These are phyloP conservation scores for Pleurozium schreberi DNA, from an alignment of 225 moss, liverwort and hornwort species.

Conservation along the genomic window DNA sequence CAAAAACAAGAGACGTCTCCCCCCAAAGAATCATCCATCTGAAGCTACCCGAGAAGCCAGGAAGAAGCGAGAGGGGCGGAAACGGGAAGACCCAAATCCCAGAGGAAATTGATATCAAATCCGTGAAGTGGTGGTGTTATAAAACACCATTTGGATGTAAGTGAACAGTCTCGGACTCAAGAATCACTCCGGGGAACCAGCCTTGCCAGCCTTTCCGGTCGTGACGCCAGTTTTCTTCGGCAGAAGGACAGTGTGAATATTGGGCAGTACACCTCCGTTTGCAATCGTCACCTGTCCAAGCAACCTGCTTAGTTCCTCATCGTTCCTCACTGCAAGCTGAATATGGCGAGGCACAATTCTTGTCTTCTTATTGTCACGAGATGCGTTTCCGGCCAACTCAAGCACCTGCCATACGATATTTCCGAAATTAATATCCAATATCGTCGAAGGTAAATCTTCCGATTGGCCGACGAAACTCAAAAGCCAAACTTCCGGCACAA, in stretches of 20 bases:
- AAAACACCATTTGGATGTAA: conserved; percentile 17
- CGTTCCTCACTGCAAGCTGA: conserved; percentile 40
- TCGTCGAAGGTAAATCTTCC: neutral
- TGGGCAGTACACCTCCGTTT: conserved; percentile 32
- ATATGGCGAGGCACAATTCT: conserved; percentile 44
- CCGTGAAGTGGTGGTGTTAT: conserved; percentile 21
- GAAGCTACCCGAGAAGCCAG: too few species aligned
- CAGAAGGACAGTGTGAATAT: conserved; percentile 15
- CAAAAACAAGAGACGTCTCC: too few species aligned
- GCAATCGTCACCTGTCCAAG: conserved; percentile 40
- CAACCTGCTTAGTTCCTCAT: conserved; percentile 34
- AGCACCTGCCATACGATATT: neutral
- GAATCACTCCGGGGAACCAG: conserved; percentile 6
- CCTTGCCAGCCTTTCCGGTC: conserved; percentile 8
- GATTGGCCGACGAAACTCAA: accelerated
- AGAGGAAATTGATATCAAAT: neutral
- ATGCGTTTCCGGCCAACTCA: conserved; percentile 39
- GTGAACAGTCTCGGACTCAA: too few species aligned
- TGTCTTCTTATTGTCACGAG: conserved; percentile 39
- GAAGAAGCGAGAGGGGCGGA: neutral
- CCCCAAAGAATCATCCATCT: neutral
- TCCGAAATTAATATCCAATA: neutral
- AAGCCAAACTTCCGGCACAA: too few species aligned
- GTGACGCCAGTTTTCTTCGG: conserved; percentile 22
- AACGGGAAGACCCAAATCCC: neutral